Conservation (phyloP, 331 rosid species). For the Malus hybrid region DNA sequence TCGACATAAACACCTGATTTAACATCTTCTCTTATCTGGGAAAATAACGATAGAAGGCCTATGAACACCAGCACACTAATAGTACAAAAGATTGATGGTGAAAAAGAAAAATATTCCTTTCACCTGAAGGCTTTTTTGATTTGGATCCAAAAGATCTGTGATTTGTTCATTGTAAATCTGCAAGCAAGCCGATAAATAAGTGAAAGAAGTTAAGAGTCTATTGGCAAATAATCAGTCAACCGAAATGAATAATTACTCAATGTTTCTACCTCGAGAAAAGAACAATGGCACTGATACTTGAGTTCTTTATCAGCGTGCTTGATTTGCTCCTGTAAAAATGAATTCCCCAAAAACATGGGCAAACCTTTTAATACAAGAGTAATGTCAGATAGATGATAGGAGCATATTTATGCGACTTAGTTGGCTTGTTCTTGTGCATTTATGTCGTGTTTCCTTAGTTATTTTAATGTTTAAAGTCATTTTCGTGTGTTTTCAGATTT, state of each 20-base stretch:
- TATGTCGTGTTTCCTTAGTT: too few relatives aligned
- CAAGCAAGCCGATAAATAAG: conserved; percentile 17
- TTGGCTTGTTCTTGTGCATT: too few relatives aligned
- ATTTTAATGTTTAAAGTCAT: too few relatives aligned
- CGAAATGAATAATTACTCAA: conserved; percentile 11
- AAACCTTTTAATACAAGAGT: not conserved
- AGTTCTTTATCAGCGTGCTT: conserved; percentile 83
- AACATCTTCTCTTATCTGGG: conserved; percentile 96
- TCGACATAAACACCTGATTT: conserved; percentile 98
- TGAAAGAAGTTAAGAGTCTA: conserved; percentile 8
- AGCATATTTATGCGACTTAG: too few relatives aligned
- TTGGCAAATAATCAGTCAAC: not conserved
- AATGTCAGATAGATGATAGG: too few relatives aligned
- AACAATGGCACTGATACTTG: conserved; percentile 82
- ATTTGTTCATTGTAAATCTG: conserved; percentile 99
- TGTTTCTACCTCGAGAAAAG: conserved; percentile 77
- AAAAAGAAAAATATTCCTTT: not conserved
- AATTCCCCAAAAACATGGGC: not conserved
- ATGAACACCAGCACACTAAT: conserved; percentile 9
- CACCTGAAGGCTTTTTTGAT: conserved; percentile 80
- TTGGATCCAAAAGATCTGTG: conserved; percentile 90
- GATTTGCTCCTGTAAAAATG: conserved; percentile 66
- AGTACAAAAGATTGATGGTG: conserved; percentile 7
- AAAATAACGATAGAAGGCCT: conserved; percentile 8
- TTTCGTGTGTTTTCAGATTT: too few relatives aligned